These are phyloP conservation scores for Aspergillus terreus DNA, from an alignment of 2,329 filamentous ascomycete species.

Conservation along the genomic window DNA sequence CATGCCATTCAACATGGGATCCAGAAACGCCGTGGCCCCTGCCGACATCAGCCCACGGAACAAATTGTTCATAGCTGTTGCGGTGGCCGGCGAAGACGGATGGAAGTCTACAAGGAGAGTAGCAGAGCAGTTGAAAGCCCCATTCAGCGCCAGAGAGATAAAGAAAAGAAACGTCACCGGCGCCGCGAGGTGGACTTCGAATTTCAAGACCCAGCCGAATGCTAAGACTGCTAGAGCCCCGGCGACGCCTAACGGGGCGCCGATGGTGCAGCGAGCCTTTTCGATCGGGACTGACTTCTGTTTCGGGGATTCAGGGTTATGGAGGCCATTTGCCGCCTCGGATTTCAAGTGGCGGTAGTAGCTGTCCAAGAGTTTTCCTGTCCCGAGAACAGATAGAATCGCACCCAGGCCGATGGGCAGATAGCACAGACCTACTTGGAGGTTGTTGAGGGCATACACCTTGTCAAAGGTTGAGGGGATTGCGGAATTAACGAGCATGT, in stretches of 20 bases:
- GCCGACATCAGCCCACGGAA: slow-evolving; percentile 40
- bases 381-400: too few relatives aligned
- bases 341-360: too few relatives aligned
- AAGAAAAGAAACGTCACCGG: slow-evolving; percentile 33
- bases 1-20: slow-evolving; percentile 36
- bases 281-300: slow-evolving; percentile 29
- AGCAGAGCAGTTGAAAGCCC: slow-evolving; percentile 37
- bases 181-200: slow-evolving; percentile 27
- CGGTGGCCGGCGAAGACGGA: slow-evolving; percentile 32
- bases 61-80: slow-evolving; percentile 41
- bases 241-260: slow-evolving; percentile 29
- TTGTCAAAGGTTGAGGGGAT: slow-evolving; percentile 45
- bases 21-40: slow-evolving; percentile 34
- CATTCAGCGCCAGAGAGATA: slow-evolving; percentile 32
- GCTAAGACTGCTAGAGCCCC: slow-evolving; percentile 23
- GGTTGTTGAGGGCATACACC: slow-evolving; percentile 46
- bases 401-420: slow-evolving; percentile 31
- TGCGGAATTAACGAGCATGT: slow-evolving; percentile 45
- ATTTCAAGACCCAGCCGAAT: slow-evolving; percentile 36
- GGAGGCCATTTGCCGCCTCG: too few relatives aligned
- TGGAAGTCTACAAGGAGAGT: slow-evolving; percentile 45
- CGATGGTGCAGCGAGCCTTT: slow-evolving; percentile 31
- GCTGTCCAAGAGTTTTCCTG: too few relatives aligned
- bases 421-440: slow-evolving; percentile 42
- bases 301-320: too few relatives aligned